phyloP scores from a whole-genome alignment of 2,329 filamentous ascomycete species.

The Cercospora berteroae region DNA sequence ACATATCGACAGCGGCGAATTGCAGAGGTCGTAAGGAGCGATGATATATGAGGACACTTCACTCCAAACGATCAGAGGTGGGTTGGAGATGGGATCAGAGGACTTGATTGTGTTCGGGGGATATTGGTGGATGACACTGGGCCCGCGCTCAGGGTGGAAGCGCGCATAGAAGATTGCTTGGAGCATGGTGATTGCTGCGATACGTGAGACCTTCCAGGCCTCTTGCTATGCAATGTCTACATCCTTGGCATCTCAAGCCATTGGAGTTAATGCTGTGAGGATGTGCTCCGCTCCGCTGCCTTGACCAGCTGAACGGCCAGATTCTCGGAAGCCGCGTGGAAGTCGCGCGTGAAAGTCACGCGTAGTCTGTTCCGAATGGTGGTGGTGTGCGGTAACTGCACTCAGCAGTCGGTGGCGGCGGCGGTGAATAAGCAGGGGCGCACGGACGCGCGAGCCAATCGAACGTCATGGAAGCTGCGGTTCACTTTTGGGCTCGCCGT shows the following conservation, averaged over 20 bases:
- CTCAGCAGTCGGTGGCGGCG: background rate
- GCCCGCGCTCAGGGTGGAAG: conserved; percentile 56
- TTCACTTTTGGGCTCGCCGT: conserved; percentile 1
- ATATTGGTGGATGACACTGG: conserved; percentile 36
- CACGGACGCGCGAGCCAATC: conserved; percentile 1
- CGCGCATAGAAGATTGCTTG: conserved; percentile 66
- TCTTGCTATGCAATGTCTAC: background rate
- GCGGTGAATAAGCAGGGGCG: background rate
- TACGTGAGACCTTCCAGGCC: background rate
- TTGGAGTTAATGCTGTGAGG: background rate
- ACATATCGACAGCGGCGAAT: conserved; percentile 77
- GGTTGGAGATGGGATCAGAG: background rate
- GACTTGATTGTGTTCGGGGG: conserved; percentile 29
- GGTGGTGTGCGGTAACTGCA: background rate
- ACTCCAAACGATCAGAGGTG: conserved; percentile 56
- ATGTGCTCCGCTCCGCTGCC: background rate
- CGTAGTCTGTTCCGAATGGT: background rate
- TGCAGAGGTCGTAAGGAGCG: conserved; percentile 90
- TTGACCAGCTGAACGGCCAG: background rate
- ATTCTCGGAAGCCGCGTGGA: background rate
- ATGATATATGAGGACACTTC: conserved; percentile 90
- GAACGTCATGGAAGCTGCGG: conserved; percentile 3
- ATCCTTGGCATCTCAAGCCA: background rate
- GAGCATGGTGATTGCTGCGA: conserved; percentile 49
- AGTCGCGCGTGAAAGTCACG: background rate